A percentile compares a stretch with the other conserved stretches of the same genome.
These are phyloP conservation scores for Hortaea werneckii DNA, from an alignment of 2,329 filamentous ascomycete genomes.

Conservation along the genomic window DNA sequence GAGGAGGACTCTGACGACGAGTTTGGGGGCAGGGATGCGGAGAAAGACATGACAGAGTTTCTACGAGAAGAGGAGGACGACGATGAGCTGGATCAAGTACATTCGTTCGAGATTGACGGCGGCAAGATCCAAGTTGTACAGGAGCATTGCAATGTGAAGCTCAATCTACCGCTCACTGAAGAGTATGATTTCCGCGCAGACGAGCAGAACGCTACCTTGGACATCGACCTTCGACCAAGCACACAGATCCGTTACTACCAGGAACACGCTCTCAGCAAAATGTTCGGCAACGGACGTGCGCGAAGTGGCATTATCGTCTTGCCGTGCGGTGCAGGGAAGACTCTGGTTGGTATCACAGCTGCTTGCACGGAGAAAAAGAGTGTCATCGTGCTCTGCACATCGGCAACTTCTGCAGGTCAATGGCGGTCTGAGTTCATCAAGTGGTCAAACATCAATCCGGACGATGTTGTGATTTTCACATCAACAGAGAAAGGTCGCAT, in stretches of 20 bases:
- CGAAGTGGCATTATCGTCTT: constrained; percentile 96
- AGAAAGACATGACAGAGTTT: constrained; percentile 56
- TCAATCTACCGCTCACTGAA: constrained; percentile 80
- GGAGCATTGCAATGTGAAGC: constrained; percentile 68
- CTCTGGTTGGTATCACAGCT: constrained; percentile 92
- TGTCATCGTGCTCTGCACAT: constrained; percentile 88
- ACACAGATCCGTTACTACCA: constrained; percentile 91
- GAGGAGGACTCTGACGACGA: constrained; percentile 45
- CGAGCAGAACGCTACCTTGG: constrained; percentile 74
- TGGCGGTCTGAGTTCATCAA: constrained; percentile 96
- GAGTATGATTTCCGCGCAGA: constrained; percentile 97
- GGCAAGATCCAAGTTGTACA: constrained; percentile 76
- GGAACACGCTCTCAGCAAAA: constrained; percentile 94
- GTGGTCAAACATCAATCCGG: constrained; percentile 95
- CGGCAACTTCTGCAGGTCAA: constrained; percentile 94
- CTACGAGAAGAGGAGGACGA: constrained; percentile 68
- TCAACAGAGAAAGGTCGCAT: constrained; percentile 85
- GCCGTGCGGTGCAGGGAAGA: constrained; percentile 94
- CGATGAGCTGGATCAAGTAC: constrained; percentile 76
- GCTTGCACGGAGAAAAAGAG: constrained; percentile 97
- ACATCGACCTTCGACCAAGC: constrained; percentile 83
- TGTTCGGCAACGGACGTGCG: constrained; percentile 97
- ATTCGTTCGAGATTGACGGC: constrained; percentile 84
- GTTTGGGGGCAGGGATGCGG: constrained; percentile 38
- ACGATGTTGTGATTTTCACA: constrained; percentile 90